A percentile compares a stretch with the other conserved stretches of the same genome.
Evolutionary conservation across 805 yeast genomes (phyloP).

Genomic region (Grigorovia jiainica): DNA sequence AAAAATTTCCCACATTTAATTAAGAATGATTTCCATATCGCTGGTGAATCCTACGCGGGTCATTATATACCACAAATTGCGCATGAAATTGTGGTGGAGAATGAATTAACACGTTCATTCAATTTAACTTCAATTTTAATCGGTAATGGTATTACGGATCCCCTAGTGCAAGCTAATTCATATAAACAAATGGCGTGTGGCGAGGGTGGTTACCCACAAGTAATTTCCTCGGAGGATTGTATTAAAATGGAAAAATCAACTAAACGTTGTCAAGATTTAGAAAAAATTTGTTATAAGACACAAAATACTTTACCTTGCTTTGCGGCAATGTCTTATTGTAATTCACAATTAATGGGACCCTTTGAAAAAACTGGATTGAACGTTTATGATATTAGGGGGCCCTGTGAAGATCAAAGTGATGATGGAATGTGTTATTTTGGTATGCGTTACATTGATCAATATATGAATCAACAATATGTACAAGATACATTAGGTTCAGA

Average conservation of each 20-base stretch:
- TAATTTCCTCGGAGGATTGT: slow-evolving; percentile 62
- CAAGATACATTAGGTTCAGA: slow-evolving; percentile 77
- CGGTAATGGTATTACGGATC: slow-evolving; percentile 90
- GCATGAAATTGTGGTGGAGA: slow-evolving; percentile 36
- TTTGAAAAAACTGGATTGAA: slow-evolving; percentile 72
- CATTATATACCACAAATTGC: slow-evolving; percentile 71
- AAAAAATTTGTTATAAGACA: slow-evolving; percentile 55
- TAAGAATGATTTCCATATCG: slow-evolving; percentile 55
- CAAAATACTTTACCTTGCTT: slow-evolving; percentile 65
- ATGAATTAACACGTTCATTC: slow-evolving; percentile 39
- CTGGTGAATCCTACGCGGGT: slow-evolving; percentile 82
- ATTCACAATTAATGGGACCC: slow-evolving; percentile 56
- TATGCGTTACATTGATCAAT: slow-evolving; percentile 58
- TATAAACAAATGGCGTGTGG: slow-evolving; percentile 96
- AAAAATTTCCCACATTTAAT: slow-evolving; percentile 68
- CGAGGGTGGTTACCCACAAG: slow-evolving; percentile 71
- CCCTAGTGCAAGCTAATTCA: slow-evolving; percentile 64
- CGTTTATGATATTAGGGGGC: slow-evolving; percentile 74
- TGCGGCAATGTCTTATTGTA: slow-evolving; percentile 78
- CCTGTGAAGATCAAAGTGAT: slow-evolving; percentile 61
- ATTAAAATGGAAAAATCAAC: slow-evolving; percentile 49
- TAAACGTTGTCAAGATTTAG: slow-evolving; percentile 56
- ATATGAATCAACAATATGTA: slow-evolving; percentile 63
- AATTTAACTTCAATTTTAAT: slow-evolving; percentile 72
- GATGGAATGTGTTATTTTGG: slow-evolving; percentile 62